Evolutionary conservation across 345 rosid species (phyloP).

Genomic region (Eucalyptus fibrosa): DNA sequence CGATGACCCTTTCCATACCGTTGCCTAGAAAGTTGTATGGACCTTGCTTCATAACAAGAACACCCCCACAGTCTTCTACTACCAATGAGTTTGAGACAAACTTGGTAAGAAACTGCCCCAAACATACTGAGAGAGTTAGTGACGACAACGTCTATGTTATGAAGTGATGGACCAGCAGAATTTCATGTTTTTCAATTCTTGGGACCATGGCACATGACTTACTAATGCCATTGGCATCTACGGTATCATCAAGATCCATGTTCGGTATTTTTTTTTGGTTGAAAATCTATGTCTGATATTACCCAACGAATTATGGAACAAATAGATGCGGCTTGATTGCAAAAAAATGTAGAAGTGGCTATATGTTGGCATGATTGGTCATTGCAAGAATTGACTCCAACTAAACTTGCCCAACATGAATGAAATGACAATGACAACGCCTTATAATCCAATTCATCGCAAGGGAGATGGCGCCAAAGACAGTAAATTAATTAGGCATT

Average conservation of each 20-base stretch:
- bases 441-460: too few relatives aligned
- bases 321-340: background rate
- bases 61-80: background rate
- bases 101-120: background rate
- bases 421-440: background rate
- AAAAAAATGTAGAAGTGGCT: background rate
- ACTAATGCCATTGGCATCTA: fast-evolving
- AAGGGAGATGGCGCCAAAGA: background rate
- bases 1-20: fast-evolving
- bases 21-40: background rate
- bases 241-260: background rate
- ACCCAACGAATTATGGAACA: background rate
- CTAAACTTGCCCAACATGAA: background rate
- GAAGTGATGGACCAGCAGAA: background rate
- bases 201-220: background rate
- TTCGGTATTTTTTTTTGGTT: too few relatives aligned
- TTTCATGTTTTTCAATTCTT: too few relatives aligned
- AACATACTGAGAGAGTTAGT: background rate
- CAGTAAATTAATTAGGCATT: fast-evolving
- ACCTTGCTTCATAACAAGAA: background rate
- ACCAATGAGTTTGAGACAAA: background rate
- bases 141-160: background rate
- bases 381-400: background rate
- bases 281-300: too few relatives aligned
- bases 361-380: fast-evolving